Conservation (phyloP, 202 grass and related monocot genomes). For the Panicum virgatum region DNA sequence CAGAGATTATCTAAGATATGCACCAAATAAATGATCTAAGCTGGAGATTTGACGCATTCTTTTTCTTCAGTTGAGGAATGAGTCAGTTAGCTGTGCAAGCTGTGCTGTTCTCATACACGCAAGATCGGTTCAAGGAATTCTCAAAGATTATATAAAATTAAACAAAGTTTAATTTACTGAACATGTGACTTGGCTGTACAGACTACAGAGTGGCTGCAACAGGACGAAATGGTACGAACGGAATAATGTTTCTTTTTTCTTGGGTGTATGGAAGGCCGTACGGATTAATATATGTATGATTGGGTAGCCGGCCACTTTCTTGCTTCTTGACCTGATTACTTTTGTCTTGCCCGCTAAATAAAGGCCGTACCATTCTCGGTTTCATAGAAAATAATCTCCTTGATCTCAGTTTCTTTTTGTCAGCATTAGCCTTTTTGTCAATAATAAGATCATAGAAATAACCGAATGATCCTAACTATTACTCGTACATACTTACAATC, state of each 20-base stretch:
- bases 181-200: background rate
- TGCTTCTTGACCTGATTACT: background rate
- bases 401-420: background rate
- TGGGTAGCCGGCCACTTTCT: background rate
- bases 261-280: background rate
- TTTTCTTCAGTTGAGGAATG: background rate
- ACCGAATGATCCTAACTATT: background rate
- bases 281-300: background rate
- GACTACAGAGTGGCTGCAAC: too few relatives aligned
- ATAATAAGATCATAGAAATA: background rate
- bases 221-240: background rate
- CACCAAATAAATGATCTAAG: slow-evolving; percentile 9
- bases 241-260: background rate
- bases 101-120: background rate
- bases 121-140: background rate
- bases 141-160: background rate
- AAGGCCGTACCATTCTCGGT: background rate
- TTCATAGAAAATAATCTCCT: background rate
- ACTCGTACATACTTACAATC: too few relatives aligned
- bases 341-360: background rate
- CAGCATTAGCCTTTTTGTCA: background rate
- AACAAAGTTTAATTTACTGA: background rate
- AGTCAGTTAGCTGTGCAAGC: background rate
- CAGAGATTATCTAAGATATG: too few relatives aligned
- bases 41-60: background rate